Evolutionary conservation across 1,139 yeast species (phyloP).

Genomic region (Suhomyces wounanorum): DNA sequence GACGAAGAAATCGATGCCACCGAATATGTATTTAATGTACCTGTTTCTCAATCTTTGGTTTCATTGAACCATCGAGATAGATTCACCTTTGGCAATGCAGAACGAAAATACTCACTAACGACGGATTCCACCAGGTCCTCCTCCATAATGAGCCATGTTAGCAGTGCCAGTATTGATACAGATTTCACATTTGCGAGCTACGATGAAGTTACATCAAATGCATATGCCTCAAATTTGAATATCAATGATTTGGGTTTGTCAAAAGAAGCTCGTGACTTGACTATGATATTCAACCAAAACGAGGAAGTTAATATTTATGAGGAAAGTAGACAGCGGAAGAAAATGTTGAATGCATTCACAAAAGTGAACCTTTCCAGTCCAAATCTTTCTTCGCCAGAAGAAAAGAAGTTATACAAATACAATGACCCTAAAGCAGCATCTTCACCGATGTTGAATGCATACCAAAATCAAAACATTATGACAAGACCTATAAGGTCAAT

Average conservation of each 20-base stretch:
- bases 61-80: conserved; percentile 31
- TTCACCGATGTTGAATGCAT: conserved; percentile 7
- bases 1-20: conserved; percentile 58
- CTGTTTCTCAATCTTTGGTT: conserved; percentile 54
- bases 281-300: conserved; percentile 38
- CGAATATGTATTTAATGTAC: conserved; percentile 61
- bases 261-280: conserved; percentile 52
- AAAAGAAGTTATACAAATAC: background rate
- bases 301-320: conserved; percentile 41
- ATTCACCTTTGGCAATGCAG: conserved; percentile 24
- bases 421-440: conserved; percentile 7
- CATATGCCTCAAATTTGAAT: conserved; percentile 10
- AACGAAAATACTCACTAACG: conserved; percentile 24
- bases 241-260: conserved; percentile 30
- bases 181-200: conserved; percentile 19
- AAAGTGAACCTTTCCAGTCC: conserved; percentile 19
- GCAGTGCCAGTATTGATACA: conserved; percentile 23
- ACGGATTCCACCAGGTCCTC: conserved; percentile 47
- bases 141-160: conserved; percentile 38
- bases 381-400: background rate
- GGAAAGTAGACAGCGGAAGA: conserved; percentile 39
- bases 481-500: conserved; percentile 7
- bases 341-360: conserved; percentile 28
- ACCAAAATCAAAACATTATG: background rate
- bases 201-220: conserved; percentile 13